A percentile compares a stretch with the other conserved stretches of the same genome.
These are phyloP conservation scores for Lecanicillium sp. DNA, from an alignment of 2,329 filamentous ascomycete species.

Conservation along the genomic window DNA sequence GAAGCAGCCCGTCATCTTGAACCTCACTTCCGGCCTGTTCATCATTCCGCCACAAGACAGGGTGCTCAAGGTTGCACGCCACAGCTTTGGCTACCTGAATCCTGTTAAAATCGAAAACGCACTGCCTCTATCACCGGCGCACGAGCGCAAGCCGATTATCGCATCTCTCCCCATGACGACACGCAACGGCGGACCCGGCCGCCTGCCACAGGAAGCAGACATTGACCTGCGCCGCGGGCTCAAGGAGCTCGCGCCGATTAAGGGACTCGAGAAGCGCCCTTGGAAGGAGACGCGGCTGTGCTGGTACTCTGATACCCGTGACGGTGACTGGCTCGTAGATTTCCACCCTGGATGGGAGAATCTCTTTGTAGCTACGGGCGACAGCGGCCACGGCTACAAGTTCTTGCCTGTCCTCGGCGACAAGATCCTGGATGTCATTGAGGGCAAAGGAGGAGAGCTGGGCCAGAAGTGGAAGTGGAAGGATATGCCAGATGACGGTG, in stretches of 20 bases:
- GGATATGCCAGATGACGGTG: slow-evolving; percentile 35
- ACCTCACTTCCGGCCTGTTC: slow-evolving; percentile 65
- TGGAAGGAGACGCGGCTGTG: slow-evolving; percentile 59
- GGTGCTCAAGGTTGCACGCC: slow-evolving; percentile 62
- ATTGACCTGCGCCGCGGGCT: slow-evolving; percentile 54
- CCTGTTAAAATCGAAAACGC: slow-evolving; percentile 30
- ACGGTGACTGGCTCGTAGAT: slow-evolving; percentile 63
- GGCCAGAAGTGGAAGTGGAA: slow-evolving; percentile 57
- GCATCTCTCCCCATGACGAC: slow-evolving; percentile 27
- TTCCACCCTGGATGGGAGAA: slow-evolving; percentile 56
- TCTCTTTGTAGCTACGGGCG: slow-evolving; percentile 55
- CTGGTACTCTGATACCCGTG: slow-evolving; percentile 70
- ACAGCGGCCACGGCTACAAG: slow-evolving; percentile 61
- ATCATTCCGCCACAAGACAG: slow-evolving; percentile 59
- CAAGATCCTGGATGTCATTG: slow-evolving; percentile 49
- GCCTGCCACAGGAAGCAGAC: slow-evolving; percentile 54
- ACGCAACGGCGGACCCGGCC: slow-evolving; percentile 31
- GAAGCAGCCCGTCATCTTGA: slow-evolving; percentile 64
- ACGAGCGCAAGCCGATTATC: slow-evolving; percentile 20
- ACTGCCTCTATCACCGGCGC: slow-evolving; percentile 20
- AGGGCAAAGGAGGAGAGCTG: slow-evolving; percentile 41
- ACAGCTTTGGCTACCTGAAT: slow-evolving; percentile 61
- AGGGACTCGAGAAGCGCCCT: slow-evolving; percentile 46
- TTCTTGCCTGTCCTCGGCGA: slow-evolving; percentile 61
- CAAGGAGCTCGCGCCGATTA: slow-evolving; percentile 49